Conservation (phyloP, 2,329 filamentous ascomycete species). For the Colletotrichum lupini region DNA sequence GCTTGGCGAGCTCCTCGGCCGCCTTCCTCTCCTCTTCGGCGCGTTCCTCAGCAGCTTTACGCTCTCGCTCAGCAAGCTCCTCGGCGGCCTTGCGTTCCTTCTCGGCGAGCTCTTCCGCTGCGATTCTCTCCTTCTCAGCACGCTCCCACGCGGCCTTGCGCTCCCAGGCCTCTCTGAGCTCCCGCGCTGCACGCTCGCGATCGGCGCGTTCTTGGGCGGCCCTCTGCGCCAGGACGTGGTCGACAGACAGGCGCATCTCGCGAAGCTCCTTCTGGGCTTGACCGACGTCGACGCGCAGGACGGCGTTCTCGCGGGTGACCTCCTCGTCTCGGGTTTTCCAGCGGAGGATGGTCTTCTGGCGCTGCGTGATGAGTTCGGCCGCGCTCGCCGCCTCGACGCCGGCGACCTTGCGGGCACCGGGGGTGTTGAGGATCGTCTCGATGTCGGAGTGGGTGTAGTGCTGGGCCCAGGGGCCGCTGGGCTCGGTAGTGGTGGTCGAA, state of each 20-base stretch:
- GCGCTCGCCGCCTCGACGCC: conserved; percentile 36
- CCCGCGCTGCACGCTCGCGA: neutral
- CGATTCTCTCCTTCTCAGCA: neutral
- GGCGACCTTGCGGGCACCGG: conserved; percentile 37
- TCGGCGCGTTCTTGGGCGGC: conserved; percentile 17
- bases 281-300: conserved; percentile 16
- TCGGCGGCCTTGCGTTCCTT: conserved; percentile 8
- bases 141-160: too few species aligned
- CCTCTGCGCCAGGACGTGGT: conserved; percentile 35
- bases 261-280: conserved; percentile 21
- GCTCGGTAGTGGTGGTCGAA: conserved; percentile 10
- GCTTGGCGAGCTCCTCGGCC: conserved; percentile 25
- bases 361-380: conserved; percentile 35
- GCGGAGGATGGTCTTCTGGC: conserved; percentile 34
- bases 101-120: conserved; percentile 12
- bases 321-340: conserved; percentile 21
- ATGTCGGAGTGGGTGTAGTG: conserved; percentile 35
- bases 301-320: conserved; percentile 18
- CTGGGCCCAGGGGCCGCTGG: neutral
- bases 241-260: conserved; percentile 29
- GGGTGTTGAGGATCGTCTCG: conserved; percentile 36
- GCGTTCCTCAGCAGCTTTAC: too few species aligned
- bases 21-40: neutral
- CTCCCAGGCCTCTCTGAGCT: too few species aligned
- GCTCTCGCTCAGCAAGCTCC: too few species aligned